phyloP scores from a whole-genome alignment of 2,329 filamentous ascomycete genomes.

The Phyllosticta citribraziliensis region DNA sequence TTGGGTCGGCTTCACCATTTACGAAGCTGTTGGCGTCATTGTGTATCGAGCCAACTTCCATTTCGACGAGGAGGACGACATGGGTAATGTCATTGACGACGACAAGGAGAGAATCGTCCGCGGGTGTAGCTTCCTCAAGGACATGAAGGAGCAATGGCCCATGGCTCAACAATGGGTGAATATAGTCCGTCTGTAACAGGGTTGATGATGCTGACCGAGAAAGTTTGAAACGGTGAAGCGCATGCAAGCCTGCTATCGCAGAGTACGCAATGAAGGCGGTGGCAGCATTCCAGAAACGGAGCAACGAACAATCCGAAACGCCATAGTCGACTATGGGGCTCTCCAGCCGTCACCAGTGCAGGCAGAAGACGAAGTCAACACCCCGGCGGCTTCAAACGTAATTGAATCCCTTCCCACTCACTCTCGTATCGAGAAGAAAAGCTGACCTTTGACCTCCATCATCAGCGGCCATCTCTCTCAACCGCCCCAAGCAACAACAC shows the following conservation, averaged over 20 bases:
- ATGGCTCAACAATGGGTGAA: constrained; percentile 32
- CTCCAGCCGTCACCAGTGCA: constrained; percentile 30
- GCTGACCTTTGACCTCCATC: background rate
- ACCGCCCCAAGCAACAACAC: background rate
- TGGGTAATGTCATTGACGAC: constrained; percentile 21
- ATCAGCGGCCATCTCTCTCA: background rate
- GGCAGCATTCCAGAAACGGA: constrained; percentile 27
- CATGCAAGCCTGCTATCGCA: constrained; percentile 32
- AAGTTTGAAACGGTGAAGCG: constrained; percentile 33
- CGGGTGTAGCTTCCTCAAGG: constrained; percentile 28
- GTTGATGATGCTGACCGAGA: background rate
- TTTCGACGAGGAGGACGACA: constrained; percentile 23
- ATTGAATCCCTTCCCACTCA: background rate
- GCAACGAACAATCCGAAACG: constrained; percentile 25
- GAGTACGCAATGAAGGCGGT: constrained; percentile 23
- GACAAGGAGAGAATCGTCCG: constrained; percentile 25
- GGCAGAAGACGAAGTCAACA: constrained; percentile 17
- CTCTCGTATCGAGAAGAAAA: constrained; percentile 5
- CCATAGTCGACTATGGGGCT: constrained; percentile 33
- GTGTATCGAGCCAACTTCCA: constrained; percentile 31
- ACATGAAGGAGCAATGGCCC: constrained; percentile 33
- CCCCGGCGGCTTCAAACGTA: background rate
- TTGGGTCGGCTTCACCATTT: constrained; percentile 34
- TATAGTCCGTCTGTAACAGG: background rate
- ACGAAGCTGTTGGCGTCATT: constrained; percentile 32